Evolutionary conservation across 2,329 filamentous ascomycete species (phyloP).

Genomic region (Sphaerulina populicola): DNA sequence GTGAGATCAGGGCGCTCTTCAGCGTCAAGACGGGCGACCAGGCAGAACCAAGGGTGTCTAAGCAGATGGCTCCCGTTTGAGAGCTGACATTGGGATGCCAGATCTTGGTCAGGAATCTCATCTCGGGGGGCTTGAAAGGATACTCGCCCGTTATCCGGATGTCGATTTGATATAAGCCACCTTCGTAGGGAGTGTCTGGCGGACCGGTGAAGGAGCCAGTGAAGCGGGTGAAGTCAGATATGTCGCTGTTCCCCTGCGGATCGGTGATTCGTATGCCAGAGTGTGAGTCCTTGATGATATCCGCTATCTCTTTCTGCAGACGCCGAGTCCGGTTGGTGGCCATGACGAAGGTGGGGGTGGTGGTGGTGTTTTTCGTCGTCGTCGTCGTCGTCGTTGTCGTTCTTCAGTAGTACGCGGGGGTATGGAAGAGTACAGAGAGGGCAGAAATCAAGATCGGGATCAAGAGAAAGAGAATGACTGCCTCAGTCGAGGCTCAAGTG

Average conservation of each 20-base stretch:
- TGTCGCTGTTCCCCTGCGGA: conserved; percentile 42
- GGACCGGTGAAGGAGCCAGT: conserved; percentile 77
- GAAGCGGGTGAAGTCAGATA: conserved; percentile 69
- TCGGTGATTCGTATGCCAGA: conserved; percentile 62
- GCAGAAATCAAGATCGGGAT: not conserved
- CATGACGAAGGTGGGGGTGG: conserved; percentile 16
- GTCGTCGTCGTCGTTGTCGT: not conserved
- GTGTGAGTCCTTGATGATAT: conserved; percentile 64
- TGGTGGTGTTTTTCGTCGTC: not conserved
- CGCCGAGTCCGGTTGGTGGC: conserved; percentile 53
- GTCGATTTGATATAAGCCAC: conserved; percentile 71
- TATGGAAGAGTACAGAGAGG: not conserved
- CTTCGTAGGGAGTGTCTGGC: conserved; percentile 87
- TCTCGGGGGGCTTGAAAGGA: conserved; percentile 83
- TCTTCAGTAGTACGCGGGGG: not conserved
- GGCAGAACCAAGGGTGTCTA: conserved; percentile 78
- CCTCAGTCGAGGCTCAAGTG: not conserved
- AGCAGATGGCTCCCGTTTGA: conserved; percentile 81
- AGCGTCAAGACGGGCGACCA: conserved; percentile 97
- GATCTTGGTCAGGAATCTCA: conserved; percentile 86
- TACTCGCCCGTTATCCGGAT: conserved; percentile 83
- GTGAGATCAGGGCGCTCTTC: conserved; percentile 85
- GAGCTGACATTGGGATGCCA: conserved; percentile 93
- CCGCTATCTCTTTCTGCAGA: conserved; percentile 66
- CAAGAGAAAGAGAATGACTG: not conserved